phyloP scores from a whole-genome alignment of 2,329 filamentous ascomycete species.

The Colletotrichum gloeosporioides region DNA sequence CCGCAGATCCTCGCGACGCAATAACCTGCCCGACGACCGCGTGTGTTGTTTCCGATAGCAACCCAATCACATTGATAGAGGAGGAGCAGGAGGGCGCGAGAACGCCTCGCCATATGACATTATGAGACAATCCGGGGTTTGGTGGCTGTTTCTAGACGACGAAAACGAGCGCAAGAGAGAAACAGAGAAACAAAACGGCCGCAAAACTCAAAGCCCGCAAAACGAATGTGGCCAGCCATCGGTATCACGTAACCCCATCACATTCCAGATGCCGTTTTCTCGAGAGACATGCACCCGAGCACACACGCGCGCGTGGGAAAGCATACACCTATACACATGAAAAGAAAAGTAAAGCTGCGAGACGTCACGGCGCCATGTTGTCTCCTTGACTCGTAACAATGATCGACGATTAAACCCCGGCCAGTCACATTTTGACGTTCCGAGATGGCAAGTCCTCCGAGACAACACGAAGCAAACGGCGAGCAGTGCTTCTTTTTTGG shows the following conservation, averaged over 20 bases:
- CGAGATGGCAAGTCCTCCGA: neutral
- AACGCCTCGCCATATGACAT: neutral
- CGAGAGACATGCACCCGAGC: neutral
- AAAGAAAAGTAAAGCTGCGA: neutral
- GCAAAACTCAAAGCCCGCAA: neutral
- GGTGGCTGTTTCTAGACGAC: neutral
- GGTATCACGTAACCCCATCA: neutral
- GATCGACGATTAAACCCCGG: neutral
- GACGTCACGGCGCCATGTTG: conserved; percentile 5
- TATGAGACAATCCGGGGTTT: conserved; percentile 8
- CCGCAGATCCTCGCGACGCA: neutral
- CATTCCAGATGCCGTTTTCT: neutral
- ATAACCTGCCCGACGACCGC: neutral
- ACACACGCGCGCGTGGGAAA: neutral
- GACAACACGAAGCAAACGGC: conserved; percentile 9
- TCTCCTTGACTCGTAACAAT: conserved; percentile 12
- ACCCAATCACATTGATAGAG: neutral
- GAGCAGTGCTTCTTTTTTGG: neutral
- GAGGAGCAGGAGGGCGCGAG: neutral
- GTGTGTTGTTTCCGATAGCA: neutral
- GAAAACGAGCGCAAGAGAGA: neutral
- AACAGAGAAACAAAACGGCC: neutral
- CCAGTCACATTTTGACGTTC: neutral
- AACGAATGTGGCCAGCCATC: neutral
- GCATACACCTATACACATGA: neutral